Evolutionary conservation across 2,329 filamentous ascomycete species (phyloP), one percentile per base, ranked within the genome.

Genomic region (Colletotrichum orbiculare): DNA sequence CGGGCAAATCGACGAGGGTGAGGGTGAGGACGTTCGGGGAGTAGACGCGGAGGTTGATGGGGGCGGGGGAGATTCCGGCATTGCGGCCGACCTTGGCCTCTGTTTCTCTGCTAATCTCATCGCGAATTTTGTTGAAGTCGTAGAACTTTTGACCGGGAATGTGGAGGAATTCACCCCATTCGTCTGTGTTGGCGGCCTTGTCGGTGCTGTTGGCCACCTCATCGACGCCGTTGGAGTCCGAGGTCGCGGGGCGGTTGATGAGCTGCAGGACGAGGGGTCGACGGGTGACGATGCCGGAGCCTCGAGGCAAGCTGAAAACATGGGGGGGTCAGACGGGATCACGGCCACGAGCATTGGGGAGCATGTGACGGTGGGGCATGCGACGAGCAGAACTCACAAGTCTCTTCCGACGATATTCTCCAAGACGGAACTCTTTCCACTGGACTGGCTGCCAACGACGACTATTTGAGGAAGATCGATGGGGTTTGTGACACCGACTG

Each of bases 101-200:
- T 47, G 96, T 99, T 83, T 99, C 96, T 73, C 93, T 90, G 71
- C 95, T 91, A 77, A 99, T 99, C 83, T 99, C 96, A 64, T 98
- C 96, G 73, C 96, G 89, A 74, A 99, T 97, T 85, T 97, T 97
- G 84, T 94, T 92, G 83, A 99, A 99, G 82, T 99, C 96, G 81
- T 89, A 89, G 83, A 97, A 98, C 81, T 98, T 98, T 81, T 98
- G 93, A 72, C 94, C 96, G 17, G 96, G 95, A 69, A 99, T 92
- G 79, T 99, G 96, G 69, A 99, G 85, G 81, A 99, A 99, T 84
- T 99, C 96, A 83, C 95, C 96, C 93, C 96, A 99, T 80, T 99
- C 96, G 76, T 98, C 94, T 17, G 87, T 79, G 79, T 99, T 99
- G 74, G 94, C 93, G 71, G 94, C 91, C 78, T 92, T 91, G 79